phyloP scores from a whole-genome alignment of 106 monocot genomes.

The Dendrobium catenatum region DNA sequence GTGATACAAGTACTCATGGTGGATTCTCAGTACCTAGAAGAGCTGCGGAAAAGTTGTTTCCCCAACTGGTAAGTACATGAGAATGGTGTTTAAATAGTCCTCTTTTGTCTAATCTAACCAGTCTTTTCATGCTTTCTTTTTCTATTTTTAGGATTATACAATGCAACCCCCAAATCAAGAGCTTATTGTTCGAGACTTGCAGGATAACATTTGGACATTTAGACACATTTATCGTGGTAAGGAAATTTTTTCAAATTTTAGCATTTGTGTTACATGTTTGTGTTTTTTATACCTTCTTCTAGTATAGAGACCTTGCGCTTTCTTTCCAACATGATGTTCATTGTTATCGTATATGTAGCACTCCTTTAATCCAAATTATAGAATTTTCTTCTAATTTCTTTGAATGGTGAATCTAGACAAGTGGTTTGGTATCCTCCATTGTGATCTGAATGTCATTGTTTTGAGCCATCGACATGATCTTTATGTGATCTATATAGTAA shows the following conservation, averaged over 20 bases:
- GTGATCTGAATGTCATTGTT: neutral
- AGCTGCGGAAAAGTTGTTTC: slow-evolving; percentile 93
- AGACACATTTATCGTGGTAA: slow-evolving; percentile 92
- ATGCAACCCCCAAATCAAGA: slow-evolving; percentile 96
- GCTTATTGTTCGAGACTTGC: slow-evolving; percentile 75
- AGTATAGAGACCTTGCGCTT: neutral
- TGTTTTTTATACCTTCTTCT: neutral
- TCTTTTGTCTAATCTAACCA: neutral
- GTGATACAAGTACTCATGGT: slow-evolving; percentile 96
- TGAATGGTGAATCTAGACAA: neutral
- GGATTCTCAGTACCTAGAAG: slow-evolving; percentile 93
- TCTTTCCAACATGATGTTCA: neutral
- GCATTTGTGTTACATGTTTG: neutral
- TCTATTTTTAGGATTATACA: slow-evolving; percentile 60
- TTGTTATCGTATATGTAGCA: neutral
- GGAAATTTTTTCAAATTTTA: slow-evolving; percentile 4
- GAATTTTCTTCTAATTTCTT: neutral
- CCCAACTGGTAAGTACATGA: slow-evolving; percentile 51
- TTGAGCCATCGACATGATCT: neutral
- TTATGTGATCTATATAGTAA: neutral
- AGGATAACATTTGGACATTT: slow-evolving; percentile 89
- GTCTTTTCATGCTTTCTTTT: slow-evolving; percentile 2
- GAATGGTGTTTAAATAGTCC: neutral
- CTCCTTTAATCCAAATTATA: neutral
- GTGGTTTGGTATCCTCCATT: neutral